A percentile compares a stretch with the other conserved stretches of the same genome.
phyloP scores from a whole-genome alignment of 1,284 basidiomycete species.

The Farysia itapuensis region DNA sequence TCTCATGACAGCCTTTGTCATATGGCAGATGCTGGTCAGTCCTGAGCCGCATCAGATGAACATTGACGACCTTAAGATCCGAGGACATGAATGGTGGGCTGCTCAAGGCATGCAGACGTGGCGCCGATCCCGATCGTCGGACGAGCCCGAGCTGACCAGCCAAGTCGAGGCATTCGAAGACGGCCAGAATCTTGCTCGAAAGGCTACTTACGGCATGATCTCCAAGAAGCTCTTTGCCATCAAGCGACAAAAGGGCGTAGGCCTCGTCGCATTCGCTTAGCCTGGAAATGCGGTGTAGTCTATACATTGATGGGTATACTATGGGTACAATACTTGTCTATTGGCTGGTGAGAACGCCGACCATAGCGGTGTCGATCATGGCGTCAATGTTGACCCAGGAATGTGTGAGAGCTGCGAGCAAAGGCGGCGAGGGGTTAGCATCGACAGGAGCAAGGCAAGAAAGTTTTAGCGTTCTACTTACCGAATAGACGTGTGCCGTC shows the following conservation, averaged over 20 bases:
- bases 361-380: constrained; percentile 86
- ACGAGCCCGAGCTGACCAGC: constrained; percentile 12
- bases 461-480: constrained; percentile 61
- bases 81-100: constrained; percentile 45
- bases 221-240: constrained; percentile 51
- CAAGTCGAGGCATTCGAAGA: constrained; percentile 38
- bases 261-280: constrained; percentile 31
- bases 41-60: constrained; percentile 40
- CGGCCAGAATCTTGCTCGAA: constrained; percentile 45
- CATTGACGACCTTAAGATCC: constrained; percentile 43
- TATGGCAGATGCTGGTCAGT: constrained; percentile 42
- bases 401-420: constrained; percentile 62
- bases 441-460: neutral
- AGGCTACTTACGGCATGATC: constrained; percentile 53
- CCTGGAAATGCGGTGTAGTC: constrained; percentile 4
- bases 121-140: constrained; percentile 15
- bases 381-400: constrained; percentile 92
- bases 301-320: neutral
- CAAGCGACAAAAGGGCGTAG: constrained; percentile 30
- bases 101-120: constrained; percentile 32
- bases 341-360: constrained; percentile 71
- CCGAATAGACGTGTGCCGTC: constrained; percentile 94
- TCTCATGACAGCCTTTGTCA: constrained; percentile 48
- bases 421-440: neutral
- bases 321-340: neutral